Base-by-base conservation (phyloP, 352 stramenopile species). In the Thraustotheca clavata region DNA sequence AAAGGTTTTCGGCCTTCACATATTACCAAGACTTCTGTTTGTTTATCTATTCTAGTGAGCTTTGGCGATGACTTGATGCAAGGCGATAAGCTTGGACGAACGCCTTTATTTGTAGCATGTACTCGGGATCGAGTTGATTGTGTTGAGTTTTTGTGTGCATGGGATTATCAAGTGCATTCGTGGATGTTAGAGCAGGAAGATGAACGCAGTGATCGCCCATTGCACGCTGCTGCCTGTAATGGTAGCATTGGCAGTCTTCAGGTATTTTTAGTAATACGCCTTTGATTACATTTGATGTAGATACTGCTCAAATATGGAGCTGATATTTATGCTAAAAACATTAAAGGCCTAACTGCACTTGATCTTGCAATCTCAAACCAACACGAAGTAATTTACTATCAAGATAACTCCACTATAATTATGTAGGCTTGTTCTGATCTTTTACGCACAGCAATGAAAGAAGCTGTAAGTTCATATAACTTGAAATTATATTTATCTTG, bases 161-260 rank as follows among this genome's bases (percentile, higher is more conserved):
- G 78, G 78, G 83, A 87, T 52, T 74, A 84, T 63, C 72, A 81
- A 52, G 80, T 70, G 4, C 76, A 71, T 20, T 86, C 78, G 32
- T 86, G 76, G 76, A 87, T 87, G 76, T 67, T 86, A 47, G 78
- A 87, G 61, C 76, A 86, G 34, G 78, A 87, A 38, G 78, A 87
- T 46, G 68, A 79, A 34, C 76, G 75, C 20, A 77, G 76, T 4
- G 78, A 87, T 48, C 74, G 76, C 0, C 75, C 78, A 16, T 80
- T 87, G 35, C 78, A 87, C 47, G 78, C 78, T 9, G 78, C 78
- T 0, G 76, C 78, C 11, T 87, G 78, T 62, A 87, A 87, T 26
- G 76, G 78, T 2, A 87, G 78, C 49, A 52, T 71, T 0, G 57
- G 57, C 9, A 55, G 57, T 22, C 57, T 65, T 20, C 35, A 65